These are phyloP conservation scores for Letharia lupina DNA, from an alignment of 495 filamentous ascomycete genomes.

Conservation along the genomic window DNA sequence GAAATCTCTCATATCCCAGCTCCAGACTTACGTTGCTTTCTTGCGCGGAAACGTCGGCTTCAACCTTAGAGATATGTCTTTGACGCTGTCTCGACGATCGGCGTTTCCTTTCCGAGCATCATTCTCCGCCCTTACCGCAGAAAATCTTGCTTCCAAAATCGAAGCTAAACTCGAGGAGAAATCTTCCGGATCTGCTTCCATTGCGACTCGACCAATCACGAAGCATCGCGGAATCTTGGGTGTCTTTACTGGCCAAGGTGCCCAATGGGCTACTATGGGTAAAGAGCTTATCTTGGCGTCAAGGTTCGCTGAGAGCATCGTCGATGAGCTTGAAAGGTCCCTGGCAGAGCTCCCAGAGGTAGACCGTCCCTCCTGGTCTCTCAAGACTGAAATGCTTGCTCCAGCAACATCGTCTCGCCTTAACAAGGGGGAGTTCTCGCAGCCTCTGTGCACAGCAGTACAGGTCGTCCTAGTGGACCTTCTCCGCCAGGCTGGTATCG, in stretches of 20 bases:
- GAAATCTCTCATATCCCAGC: background rate
- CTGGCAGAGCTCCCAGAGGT: background rate
- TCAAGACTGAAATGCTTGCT: constrained; percentile 14
- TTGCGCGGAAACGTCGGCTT: constrained; percentile 20
- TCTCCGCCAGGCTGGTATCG: constrained; percentile 44
- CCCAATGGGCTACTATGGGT: constrained; percentile 32
- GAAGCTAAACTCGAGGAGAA: constrained; percentile 15
- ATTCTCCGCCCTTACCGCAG: constrained; percentile 15
- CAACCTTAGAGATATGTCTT: constrained; percentile 13
- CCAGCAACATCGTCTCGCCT: background rate
- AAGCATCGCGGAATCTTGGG: constrained; percentile 13
- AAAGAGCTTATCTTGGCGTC: background rate
- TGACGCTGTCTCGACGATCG: constrained; percentile 24
- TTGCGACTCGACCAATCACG: background rate
- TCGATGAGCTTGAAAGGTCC: background rate
- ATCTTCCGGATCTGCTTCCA: background rate
- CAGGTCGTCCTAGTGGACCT: constrained; percentile 46
- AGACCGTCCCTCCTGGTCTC: constrained; percentile 24
- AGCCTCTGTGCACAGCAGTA: constrained; percentile 33
- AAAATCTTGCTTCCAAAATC: constrained; percentile 15
- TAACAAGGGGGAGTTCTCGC: constrained; percentile 16
- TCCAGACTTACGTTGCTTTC: constrained; percentile 12
- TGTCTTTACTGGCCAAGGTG: constrained; percentile 33
- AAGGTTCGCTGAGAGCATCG: background rate
- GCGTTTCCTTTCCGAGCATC: constrained; percentile 12